A percentile compares a stretch with the other conserved stretches of the same genome.
Evolutionary conservation across 148 eudicot species (phyloP).

Genomic region (Camellia sinensis): DNA sequence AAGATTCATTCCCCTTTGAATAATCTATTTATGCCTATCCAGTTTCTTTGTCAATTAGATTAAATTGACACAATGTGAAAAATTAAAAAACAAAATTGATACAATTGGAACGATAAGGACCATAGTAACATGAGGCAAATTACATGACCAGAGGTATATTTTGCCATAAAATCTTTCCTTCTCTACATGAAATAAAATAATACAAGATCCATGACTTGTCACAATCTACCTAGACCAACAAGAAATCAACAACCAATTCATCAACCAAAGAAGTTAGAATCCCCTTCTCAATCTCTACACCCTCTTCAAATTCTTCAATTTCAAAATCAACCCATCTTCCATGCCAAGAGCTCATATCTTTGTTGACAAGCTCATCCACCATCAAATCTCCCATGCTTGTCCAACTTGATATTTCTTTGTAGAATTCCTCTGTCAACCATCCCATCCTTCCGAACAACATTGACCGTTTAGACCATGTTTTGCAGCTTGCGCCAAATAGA

Average conservation of each 20-base stretch:
- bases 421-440: conserved; percentile 65
- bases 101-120: no score
- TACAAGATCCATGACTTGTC: not conserved
- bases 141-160: no score
- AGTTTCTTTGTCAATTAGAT: no score
- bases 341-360: conserved; percentile 66
- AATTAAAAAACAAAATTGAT: no score
- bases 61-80: no score
- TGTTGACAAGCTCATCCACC: conserved; percentile 84
- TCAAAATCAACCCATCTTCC: conserved; percentile 88
- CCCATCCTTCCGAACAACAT: conserved; percentile 38
- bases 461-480: conserved; percentile 52
- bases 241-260: conserved; percentile 69
- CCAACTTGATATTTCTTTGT: conserved; percentile 55
- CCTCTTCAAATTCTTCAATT: conserved; percentile 70
- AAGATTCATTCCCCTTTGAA: no score
- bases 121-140: no score
- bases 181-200: not conserved
- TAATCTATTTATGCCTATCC: no score
- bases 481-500: conserved; percentile 46
- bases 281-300: conserved; percentile 52
- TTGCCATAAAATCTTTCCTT: no score
- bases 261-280: conserved; percentile 61
- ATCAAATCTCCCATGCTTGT: conserved; percentile 54
- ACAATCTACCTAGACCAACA: conserved; percentile 14